Conservation (phyloP, 2,329 filamentous ascomycete species). For the Corinectria fuckeliana region DNA sequence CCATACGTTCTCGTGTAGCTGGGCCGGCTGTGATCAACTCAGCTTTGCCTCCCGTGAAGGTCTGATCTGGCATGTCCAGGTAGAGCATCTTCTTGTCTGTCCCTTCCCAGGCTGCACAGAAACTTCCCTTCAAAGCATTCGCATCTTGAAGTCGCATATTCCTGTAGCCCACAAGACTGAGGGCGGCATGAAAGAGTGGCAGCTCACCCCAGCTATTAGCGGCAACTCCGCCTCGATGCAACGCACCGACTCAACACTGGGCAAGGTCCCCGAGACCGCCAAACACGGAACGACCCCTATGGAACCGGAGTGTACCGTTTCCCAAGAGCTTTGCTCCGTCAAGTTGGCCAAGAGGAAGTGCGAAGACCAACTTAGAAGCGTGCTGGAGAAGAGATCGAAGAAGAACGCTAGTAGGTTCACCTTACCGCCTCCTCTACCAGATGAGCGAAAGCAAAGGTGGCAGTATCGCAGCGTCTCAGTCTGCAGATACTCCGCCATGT, state of each 20-base stretch:
- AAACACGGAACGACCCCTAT: neutral
- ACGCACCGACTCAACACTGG: neutral
- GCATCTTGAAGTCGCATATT: constrained; percentile 48
- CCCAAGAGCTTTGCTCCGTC: constrained; percentile 32
- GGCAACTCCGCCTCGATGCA: neutral
- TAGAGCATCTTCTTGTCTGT: constrained; percentile 51
- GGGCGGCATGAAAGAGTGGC: constrained; percentile 36
- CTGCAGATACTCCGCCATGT: neutral
- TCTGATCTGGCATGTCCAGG: constrained; percentile 52
- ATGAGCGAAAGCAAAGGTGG: neutral
- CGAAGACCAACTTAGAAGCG: constrained; percentile 43
- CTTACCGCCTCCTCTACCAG: neutral
- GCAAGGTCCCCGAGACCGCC: constrained; percentile 16
- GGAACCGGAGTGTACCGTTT: neutral
- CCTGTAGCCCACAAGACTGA: constrained; percentile 42
- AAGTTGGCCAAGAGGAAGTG: constrained; percentile 45
- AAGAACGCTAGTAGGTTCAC: constrained; percentile 36
- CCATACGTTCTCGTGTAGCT: constrained; percentile 48
- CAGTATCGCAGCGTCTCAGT: neutral
- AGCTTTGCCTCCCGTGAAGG: constrained; percentile 47
- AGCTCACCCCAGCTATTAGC: constrained; percentile 22
- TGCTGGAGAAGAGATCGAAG: constrained; percentile 45
- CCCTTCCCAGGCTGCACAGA: constrained; percentile 49
- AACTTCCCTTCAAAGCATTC: constrained; percentile 42
- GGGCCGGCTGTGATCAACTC: constrained; percentile 46